Base-by-base conservation (phyloP, 768 basidiomycete species). In the Clitopilus hobsonii region DNA sequence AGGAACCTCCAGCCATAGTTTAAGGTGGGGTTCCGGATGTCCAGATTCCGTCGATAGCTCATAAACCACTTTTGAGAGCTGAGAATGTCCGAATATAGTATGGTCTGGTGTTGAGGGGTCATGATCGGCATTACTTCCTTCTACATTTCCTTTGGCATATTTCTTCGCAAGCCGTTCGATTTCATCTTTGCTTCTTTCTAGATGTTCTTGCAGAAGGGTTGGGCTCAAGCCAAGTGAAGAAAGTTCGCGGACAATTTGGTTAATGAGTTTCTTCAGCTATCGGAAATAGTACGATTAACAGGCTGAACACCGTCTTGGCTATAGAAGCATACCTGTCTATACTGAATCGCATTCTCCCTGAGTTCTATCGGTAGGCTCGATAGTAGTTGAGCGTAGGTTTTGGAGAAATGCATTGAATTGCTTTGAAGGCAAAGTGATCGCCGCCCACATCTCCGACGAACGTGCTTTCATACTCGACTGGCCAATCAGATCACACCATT, bases 201-300 rank as follows among this genome's bases (percentile, higher is more conserved):
- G 65, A 20, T 79, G 67, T 49, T 76, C 69, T 0, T 79, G 80
- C 13, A 85, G 68, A 0, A 81, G 63, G 7, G 69, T 63, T 4
- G 83, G 83, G 55, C 71, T 72, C 5, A 86, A 70, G 0, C 91
- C 94, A 22, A 93, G 72, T 1, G 81, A 77, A 3, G 81, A 75
- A 16, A 98, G 83, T 68, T 98, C 94, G 8, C 72, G 69, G 0
- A 89, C 91, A 30, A 94, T 82, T 64, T 86, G 79, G 58, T 91
- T 89, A 61, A 98, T 94, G 26, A 95, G 73, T 62, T 90, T 93
- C 72, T 98, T 97, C 54, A 98, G 84, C 89, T 96, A 61, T 38
- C 59, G 11, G 4, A 27, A 47, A 18, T 48, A 38, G 25, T 20
- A 55, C 52, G 51, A 49, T 23, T 27, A 32, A 14, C 3, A 56